Evolutionary conservation across 2,329 filamentous ascomycete genomes (phyloP).

Genomic region (Ophiostoma pallidulum): DNA sequence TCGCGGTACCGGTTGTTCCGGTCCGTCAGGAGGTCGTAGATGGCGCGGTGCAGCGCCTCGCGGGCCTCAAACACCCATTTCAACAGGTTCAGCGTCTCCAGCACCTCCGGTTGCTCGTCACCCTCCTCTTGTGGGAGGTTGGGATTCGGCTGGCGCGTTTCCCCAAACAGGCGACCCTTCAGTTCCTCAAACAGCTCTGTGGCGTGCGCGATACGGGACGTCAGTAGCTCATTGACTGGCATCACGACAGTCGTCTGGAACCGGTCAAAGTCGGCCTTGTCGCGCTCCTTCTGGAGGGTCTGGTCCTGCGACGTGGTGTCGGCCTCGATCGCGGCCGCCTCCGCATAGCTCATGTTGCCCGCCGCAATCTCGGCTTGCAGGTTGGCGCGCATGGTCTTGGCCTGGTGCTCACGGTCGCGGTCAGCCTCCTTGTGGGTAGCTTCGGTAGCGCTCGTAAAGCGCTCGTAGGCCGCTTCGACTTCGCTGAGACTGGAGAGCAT

Average conservation of each 20-base stretch:
- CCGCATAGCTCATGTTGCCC: conserved; percentile 71
- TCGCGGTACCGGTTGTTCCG: conserved; percentile 80
- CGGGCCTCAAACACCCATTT: conserved; percentile 96
- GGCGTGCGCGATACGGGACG: conserved; percentile 62
- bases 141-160: conserved; percentile 57
- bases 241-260: conserved; percentile 79
- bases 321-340: conserved; percentile 69
- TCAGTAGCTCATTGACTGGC: conserved; percentile 72
- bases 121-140: conserved; percentile 90
- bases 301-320: conserved; percentile 64
- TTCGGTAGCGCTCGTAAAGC: conserved; percentile 45
- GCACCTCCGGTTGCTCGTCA: conserved; percentile 83
- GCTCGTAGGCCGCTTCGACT: conserved; percentile 58
- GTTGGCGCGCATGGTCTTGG: conserved; percentile 58
- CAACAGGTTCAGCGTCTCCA: conserved; percentile 87
- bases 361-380: conserved; percentile 70
- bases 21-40: conserved; percentile 76
- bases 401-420: conserved; percentile 41
- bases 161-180: conserved; percentile 60
- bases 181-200: conserved; percentile 71
- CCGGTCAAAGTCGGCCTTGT: conserved; percentile 71
- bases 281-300: conserved; percentile 58
- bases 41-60: conserved; percentile 75
- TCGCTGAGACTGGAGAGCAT: conserved; percentile 65
- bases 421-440: conserved; percentile 48